Percentiles rank a stretch among this genome's conserved stretches.
Evolutionary conservation across 345 rosid genomes (phyloP).

Genomic region (Lenwebbia sp.): DNA sequence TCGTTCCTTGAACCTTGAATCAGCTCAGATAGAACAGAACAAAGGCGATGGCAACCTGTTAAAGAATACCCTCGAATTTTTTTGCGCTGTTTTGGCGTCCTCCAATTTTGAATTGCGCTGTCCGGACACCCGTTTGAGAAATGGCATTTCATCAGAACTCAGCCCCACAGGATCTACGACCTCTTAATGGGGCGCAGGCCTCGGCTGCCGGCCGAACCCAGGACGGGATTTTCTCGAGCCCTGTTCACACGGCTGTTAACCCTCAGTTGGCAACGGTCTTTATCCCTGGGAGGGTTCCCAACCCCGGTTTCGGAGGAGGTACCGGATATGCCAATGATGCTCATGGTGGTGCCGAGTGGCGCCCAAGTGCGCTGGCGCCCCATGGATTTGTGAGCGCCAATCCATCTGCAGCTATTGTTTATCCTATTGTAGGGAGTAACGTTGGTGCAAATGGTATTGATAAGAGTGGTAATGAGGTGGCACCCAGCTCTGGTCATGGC

Average conservation of each 20-base stretch:
- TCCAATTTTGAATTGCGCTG: neutral
- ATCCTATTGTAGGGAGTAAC: conserved; percentile 10
- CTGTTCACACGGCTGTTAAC: conserved; percentile 11
- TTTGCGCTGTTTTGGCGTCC: neutral
- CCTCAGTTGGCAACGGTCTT: conserved; percentile 25
- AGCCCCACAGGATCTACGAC: conserved; percentile 31
- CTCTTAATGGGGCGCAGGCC: conserved; percentile 17
- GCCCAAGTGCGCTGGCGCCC: conserved; percentile 14
- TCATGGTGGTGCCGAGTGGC: conserved; percentile 20
- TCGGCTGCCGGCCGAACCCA: conserved; percentile 10
- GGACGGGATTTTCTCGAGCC: conserved; percentile 16
- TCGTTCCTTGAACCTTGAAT: neutral
- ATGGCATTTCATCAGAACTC: conserved; percentile 62
- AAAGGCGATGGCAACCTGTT: neutral
- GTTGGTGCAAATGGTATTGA: conserved; percentile 35
- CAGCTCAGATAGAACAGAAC: neutral
- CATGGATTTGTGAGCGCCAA: conserved; percentile 23
- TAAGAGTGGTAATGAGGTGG: conserved; percentile 22
- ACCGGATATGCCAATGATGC: conserved; percentile 30
- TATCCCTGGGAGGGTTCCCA: conserved; percentile 26
- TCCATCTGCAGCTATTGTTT: conserved; percentile 14
- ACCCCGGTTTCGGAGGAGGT: conserved; percentile 26
- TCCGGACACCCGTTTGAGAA: neutral
- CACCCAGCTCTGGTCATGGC: conserved; percentile 13
- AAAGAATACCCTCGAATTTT: neutral